Base-by-base conservation (phyloP, 192 early-diverging fungal genomes). In the Linnemannia schmuckeri region DNA sequence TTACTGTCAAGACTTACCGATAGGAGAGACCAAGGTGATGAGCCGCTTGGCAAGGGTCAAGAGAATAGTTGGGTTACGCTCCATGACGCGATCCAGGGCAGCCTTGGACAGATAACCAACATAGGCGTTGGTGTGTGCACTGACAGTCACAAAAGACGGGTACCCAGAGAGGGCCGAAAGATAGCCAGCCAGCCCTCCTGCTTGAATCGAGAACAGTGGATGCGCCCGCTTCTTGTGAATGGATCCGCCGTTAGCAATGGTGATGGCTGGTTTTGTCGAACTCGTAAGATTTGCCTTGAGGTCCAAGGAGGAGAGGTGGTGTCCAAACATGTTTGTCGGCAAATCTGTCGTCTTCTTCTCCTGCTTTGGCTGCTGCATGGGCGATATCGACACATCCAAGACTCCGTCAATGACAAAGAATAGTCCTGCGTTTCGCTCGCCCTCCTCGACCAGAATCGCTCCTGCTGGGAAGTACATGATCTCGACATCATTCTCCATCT, bases 331-430 rank as follows among this genome's bases (percentile, higher is more conserved):
- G n/a, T 81, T 82, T 70, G 78, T 74, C 73, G 81, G 72, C 40
- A 72, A 30, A 66, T 66, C 78, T 18, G 68, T 22, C 22, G 27
- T 33, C 30, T 52, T 35, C 27, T 38, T 76, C 15, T 75, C 81
- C 41, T 74, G 47, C 49, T 81, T 78, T 38, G 76, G 46, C 33
- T 89, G 85, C 63, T 82, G 74, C 30, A 77, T 80, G 22, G 88
- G 86, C 9, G 84, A 78, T 68, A 95, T 94, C 9, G 91, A 92
- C 4, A 93, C 96, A 42, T 96, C 95, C 30, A 99, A 81, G 20
- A 93, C 87, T 33, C 99, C 99, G 84, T 98, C 97, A 83, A 99
- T 94, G 6, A 99, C 94, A 85, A 99, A 96, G 80, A 95, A 99
- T 38, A 99, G 80, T 6, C 99, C 99, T 18, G 92, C 89, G 35